These are phyloP conservation scores for Sechiopsis laciniata DNA, from an alignment of 306 rosid species.

Conservation along the genomic window DNA sequence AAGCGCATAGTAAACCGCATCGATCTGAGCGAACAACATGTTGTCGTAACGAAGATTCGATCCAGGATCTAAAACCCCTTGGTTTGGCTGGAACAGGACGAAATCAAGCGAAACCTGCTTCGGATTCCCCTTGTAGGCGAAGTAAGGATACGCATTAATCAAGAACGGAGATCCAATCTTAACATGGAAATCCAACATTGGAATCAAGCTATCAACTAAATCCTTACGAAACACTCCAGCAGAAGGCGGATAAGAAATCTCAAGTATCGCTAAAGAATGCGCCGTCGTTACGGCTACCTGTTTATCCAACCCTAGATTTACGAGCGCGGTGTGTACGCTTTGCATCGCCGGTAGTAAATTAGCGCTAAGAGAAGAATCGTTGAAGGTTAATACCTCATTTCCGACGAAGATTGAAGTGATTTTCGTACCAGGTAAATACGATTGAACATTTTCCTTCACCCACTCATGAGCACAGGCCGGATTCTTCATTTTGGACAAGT, in stretches of 20 bases:
- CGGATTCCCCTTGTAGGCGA: constrained; percentile 74
- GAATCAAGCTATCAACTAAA: constrained; percentile 43
- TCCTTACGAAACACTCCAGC: constrained; percentile 73
- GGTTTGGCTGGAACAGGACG: constrained; percentile 76
- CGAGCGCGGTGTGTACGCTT: constrained; percentile 63
- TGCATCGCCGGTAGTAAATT: constrained; percentile 83
- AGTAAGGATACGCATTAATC: constrained; percentile 93
- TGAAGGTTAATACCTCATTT: constrained; percentile 80
- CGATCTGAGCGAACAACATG: constrained; percentile 92
- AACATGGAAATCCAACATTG: constrained; percentile 63
- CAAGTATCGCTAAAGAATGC: constrained; percentile 67
- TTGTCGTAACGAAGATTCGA: constrained; percentile 75
- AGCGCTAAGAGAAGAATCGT: constrained; percentile 54
- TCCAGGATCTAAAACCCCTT: constrained; percentile 61
- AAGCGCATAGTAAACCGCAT: constrained; percentile 72
- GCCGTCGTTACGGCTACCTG: constrained; percentile 67
- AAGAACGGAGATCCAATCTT: constrained; percentile 83
- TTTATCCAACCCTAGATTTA: constrained; percentile 48
- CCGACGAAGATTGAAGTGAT: constrained; percentile 85
- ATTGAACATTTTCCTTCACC: constrained; percentile 69
- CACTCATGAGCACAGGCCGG: constrained; percentile 56
- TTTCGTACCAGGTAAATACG: constrained; percentile 63
- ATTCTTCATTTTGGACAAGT: constrained; percentile 52
- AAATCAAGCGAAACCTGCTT: constrained; percentile 63
- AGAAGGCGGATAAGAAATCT: constrained; percentile 79